These are phyloP conservation scores for Verruconis gallopava DNA, from an alignment of 2,329 filamentous ascomycete genomes.

Conservation along the genomic window DNA sequence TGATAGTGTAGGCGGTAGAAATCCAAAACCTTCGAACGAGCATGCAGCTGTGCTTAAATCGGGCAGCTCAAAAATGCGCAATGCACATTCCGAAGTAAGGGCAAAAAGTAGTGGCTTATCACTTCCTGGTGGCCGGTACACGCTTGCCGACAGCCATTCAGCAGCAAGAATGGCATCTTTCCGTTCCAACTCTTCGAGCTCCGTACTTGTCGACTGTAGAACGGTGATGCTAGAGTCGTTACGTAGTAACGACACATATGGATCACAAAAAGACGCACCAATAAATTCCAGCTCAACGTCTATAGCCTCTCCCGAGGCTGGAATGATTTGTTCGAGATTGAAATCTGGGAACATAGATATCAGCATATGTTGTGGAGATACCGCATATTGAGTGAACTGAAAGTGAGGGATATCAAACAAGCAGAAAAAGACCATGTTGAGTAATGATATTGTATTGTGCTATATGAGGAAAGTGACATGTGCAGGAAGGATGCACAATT, in stretches of 20 bases:
- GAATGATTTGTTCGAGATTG: slow-evolving; percentile 78
- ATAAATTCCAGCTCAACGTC: slow-evolving; percentile 67
- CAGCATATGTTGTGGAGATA: too few relatives aligned
- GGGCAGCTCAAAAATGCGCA: slow-evolving; percentile 65
- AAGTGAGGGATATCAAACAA: too few relatives aligned
- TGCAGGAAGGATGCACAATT: too few relatives aligned
- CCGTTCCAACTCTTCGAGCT: slow-evolving; percentile 70
- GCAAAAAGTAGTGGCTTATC: slow-evolving; percentile 60
- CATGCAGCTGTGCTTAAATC: slow-evolving; percentile 60
- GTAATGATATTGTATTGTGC: slow-evolving; percentile 4
- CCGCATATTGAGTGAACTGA: too few relatives aligned
- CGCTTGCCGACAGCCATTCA: slow-evolving; percentile 71
- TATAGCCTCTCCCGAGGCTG: slow-evolving; percentile 83
- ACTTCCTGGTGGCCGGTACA: slow-evolving; percentile 51
- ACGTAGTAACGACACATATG: slow-evolving; percentile 68
- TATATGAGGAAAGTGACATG: too few relatives aligned
- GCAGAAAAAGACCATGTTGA: too few relatives aligned
- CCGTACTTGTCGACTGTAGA: slow-evolving; percentile 64
- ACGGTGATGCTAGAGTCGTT: slow-evolving; percentile 74
- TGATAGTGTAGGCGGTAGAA: slow-evolving; percentile 63
- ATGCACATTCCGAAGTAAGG: slow-evolving; percentile 58
- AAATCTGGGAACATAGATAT: slow-evolving; percentile 57
- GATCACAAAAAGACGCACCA: slow-evolving; percentile 73
- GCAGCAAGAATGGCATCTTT: slow-evolving; percentile 45
- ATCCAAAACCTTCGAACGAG: slow-evolving; percentile 61